Evolutionary conservation across 306 rosid species (phyloP).

Genomic region (Lathyrus sativus): DNA sequence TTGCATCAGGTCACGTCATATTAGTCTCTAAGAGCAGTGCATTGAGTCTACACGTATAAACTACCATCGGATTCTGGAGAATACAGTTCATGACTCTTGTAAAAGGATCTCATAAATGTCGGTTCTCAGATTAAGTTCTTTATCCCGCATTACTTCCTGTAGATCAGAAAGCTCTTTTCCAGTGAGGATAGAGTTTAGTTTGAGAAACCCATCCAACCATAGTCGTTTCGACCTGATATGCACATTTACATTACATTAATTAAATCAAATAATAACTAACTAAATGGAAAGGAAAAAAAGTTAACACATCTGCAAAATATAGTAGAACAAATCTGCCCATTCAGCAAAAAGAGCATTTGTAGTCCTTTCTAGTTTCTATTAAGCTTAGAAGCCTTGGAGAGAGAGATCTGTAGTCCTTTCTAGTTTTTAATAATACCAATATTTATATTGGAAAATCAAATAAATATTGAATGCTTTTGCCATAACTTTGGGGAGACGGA

Average conservation of each 20-base stretch:
- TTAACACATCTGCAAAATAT: background rate
- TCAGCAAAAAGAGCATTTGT: background rate
- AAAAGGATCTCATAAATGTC: conserved; percentile 93
- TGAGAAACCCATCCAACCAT: conserved; percentile 91
- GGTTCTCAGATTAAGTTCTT: conserved; percentile 89
- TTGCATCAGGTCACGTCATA: background rate
- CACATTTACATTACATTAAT: conserved; percentile 16
- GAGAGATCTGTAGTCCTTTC: no score
- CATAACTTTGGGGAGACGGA: background rate
- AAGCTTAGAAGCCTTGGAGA: background rate
- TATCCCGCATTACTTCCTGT: conserved; percentile 97
- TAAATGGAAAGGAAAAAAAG: background rate
- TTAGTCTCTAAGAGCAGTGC: conserved; percentile 5
- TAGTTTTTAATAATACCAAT: no score
- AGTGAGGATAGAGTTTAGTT: conserved; percentile 62
- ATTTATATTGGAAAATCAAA: no score
- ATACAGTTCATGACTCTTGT: conserved; percentile 54
- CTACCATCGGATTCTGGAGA: conserved; percentile 4
- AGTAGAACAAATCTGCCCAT: background rate
- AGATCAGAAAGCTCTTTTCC: conserved; percentile 94
- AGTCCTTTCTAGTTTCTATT: background rate
- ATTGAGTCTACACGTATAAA: background rate
- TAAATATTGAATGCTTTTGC: no score
- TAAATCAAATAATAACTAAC: background rate
- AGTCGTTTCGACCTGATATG: conserved; percentile 78